phyloP scores from a whole-genome alignment of 1,284 basidiomycete genomes.

The Violaceomyces palustris region DNA sequence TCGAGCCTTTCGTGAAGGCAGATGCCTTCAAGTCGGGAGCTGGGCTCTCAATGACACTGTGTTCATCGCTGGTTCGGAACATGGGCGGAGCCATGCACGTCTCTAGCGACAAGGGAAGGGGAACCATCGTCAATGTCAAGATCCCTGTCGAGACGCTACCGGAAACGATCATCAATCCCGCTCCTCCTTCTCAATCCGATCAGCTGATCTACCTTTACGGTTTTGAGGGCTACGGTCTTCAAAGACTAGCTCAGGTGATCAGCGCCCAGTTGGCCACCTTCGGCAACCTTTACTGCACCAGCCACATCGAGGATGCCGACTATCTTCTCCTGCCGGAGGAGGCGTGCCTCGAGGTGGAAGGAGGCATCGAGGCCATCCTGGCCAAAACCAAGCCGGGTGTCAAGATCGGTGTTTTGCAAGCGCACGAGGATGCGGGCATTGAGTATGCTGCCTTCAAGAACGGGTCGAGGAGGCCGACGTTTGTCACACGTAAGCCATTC shows the following conservation, averaged over 20 bases:
- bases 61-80: slow-evolving; percentile 18
- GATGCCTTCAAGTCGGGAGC: slow-evolving; percentile 28
- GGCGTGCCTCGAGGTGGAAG: slow-evolving; percentile 13
- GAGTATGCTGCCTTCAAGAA: slow-evolving; percentile 24
- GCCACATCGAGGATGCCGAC: slow-evolving; percentile 26
- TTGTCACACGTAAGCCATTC: slow-evolving; percentile 37
- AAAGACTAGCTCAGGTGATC: slow-evolving; percentile 29
- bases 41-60: slow-evolving; percentile 22
- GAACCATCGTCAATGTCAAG: slow-evolving; percentile 27
- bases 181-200: slow-evolving; percentile 9
- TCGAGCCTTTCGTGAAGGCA: slow-evolving; percentile 35
- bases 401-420: slow-evolving; percentile 36
- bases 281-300: slow-evolving; percentile 34
- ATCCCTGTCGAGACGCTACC: slow-evolving; percentile 24
- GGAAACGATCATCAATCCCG: slow-evolving; percentile 3
- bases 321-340: slow-evolving; percentile 32
- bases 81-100: slow-evolving; percentile 36
- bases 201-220: slow-evolving; percentile 31
- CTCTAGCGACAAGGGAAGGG: slow-evolving; percentile 26
- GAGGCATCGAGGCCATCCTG: slow-evolving; percentile 22
- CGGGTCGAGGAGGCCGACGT: slow-evolving; percentile 6
- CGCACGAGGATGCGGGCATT: slow-evolving; percentile 27
- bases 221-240: slow-evolving; percentile 30
- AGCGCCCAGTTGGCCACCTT: slow-evolving; percentile 31
- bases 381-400: slow-evolving; percentile 22